A percentile compares a stretch with the other conserved stretches of the same genome.
Evolutionary conservation across 2,329 filamentous ascomycete genomes (phyloP).

Genomic region (Cryphonectria naterciae): DNA sequence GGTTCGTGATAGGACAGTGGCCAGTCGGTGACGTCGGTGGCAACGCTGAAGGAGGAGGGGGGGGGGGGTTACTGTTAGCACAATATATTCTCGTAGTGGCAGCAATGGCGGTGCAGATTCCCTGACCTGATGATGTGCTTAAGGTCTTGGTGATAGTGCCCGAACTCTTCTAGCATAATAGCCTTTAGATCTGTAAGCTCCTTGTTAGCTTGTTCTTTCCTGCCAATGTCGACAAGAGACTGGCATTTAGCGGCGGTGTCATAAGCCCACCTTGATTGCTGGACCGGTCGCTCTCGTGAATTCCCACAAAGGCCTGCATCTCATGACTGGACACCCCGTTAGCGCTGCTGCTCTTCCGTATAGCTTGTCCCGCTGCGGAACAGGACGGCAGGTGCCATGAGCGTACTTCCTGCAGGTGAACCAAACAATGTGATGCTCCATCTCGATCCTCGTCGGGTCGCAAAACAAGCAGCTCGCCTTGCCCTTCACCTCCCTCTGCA

Average conservation of each 20-base stretch:
- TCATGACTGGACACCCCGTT: conserved; percentile 28
- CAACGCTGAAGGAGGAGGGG: neutral
- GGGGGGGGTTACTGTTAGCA: neutral
- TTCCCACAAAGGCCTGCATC: conserved; percentile 38
- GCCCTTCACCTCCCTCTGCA: conserved; percentile 29
- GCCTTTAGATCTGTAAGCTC: conserved; percentile 28
- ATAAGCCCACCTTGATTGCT: conserved; percentile 23
- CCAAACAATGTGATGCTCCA: conserved; percentile 37
- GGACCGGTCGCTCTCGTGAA: conserved; percentile 30
- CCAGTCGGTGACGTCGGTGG: conserved; percentile 28
- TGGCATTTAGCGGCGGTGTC: neutral
- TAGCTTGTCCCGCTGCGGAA: neutral
- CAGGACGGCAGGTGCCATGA: neutral
- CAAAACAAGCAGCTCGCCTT: conserved; percentile 30
- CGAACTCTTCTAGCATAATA: conserved; percentile 35
- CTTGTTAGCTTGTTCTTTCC: conserved; percentile 14
- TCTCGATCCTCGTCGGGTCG: conserved; percentile 29
- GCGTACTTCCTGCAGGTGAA: conserved; percentile 37
- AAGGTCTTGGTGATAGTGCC: conserved; percentile 33
- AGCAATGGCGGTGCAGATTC: neutral
- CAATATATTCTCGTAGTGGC: neutral
- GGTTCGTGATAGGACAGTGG: conserved; percentile 37
- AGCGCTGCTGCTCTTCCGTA: neutral
- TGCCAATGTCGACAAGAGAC: neutral
- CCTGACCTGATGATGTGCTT: conserved; percentile 33